Base-by-base conservation (phyloP, 768 basidiomycete species). In the Lyophyllum semitale region DNA sequence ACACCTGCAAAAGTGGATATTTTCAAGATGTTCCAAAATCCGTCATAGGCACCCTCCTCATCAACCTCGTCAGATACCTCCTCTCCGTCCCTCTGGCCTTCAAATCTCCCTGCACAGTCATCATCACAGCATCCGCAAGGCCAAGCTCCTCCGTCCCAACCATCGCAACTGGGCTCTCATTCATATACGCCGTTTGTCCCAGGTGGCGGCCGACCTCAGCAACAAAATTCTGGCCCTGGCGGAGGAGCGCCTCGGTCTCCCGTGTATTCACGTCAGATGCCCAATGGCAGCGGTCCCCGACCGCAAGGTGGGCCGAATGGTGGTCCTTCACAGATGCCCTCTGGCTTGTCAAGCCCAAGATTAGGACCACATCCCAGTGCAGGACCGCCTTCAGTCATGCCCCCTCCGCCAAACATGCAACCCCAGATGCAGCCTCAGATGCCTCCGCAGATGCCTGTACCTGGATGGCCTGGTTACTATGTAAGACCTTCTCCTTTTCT, bases 261-360 rank as follows among this genome's bases (percentile, higher is more conserved):
- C 40, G 80, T 79, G 29, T 89, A 84, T 68, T 61, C 78, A 32
- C 83, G 89, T 27, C 75, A 79, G 45, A 77, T 86, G 70, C 73
- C 82, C 4, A 91, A 89, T 63, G 87, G 88, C 40, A 73, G 65
- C 63, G 78, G 76, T 29, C 75, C 81, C 48, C 80, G 85, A 46
- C 78, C 84, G 22, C 77, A 79, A 58, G 79, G 78, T 61, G 84
- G 83, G 41, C 82, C 84, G 51, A 83, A 79, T 68, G 82, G 79
- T 48, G 81, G 80, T 37, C 78, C 83, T 23, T 72, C 77, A 7
- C 68, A 72, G 17, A 75, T 80, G 53, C 75, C 84, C 37, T 64
- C 82, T 4, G 81, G 75, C n/a, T 66, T 88, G 70, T 72, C 83
- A 35, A 90, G 88, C 68, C 90, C 89, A 29, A 81, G 89, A 59